phyloP scores from a whole-genome alignment of 2,329 filamentous ascomycete genomes.

The Diplocarpon rosae region DNA sequence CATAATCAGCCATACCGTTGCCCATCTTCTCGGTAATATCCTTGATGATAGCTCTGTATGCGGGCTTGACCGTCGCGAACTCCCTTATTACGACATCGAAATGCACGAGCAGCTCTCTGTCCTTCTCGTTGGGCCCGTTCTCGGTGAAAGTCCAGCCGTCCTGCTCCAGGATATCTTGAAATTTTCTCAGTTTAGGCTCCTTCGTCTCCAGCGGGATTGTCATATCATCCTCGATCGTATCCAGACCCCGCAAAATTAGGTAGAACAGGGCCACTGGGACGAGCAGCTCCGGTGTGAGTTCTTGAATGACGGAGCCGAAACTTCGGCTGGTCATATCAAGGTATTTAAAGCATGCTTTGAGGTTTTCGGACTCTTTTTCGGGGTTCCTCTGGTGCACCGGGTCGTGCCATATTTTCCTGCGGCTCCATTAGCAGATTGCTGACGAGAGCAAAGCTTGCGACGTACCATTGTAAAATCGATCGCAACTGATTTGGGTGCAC shows the following conservation, averaged over 20 bases:
- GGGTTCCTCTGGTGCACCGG: constrained; percentile 77
- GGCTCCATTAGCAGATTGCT: constrained; percentile 8
- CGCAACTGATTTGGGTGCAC: constrained; percentile 70
- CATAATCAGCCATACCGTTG: constrained; percentile 97
- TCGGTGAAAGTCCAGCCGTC: constrained; percentile 87
- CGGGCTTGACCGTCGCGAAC: constrained; percentile 77
- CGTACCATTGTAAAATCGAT: constrained; percentile 78
- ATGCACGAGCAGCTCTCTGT: constrained; percentile 81
- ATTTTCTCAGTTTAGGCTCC: constrained; percentile 74
- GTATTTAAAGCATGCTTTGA: constrained; percentile 76
- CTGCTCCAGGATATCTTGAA: constrained; percentile 65
- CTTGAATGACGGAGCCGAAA: constrained; percentile 87
- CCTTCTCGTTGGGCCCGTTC: constrained; percentile 87
- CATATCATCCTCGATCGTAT: constrained; percentile 99
- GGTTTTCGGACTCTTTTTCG: constrained; percentile 59
- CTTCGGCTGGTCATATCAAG: constrained; percentile 84
- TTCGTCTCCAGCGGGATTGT: constrained; percentile 73
- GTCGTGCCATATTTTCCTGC: constrained; percentile 93
- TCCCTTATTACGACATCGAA: constrained; percentile 81
- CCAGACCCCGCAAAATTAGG: constrained; percentile 78
- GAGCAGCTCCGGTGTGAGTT: constrained; percentile 87
- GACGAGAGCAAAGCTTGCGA: neutral
- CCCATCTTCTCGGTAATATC: constrained; percentile 94
- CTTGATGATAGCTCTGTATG: constrained; percentile 76
- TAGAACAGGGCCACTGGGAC: constrained; percentile 89